A percentile compares a stretch with the other conserved stretches of the same genome.
Conservation (phyloP, 1,284 basidiomycete species). For the Ganoderma leucocontextum region DNA sequence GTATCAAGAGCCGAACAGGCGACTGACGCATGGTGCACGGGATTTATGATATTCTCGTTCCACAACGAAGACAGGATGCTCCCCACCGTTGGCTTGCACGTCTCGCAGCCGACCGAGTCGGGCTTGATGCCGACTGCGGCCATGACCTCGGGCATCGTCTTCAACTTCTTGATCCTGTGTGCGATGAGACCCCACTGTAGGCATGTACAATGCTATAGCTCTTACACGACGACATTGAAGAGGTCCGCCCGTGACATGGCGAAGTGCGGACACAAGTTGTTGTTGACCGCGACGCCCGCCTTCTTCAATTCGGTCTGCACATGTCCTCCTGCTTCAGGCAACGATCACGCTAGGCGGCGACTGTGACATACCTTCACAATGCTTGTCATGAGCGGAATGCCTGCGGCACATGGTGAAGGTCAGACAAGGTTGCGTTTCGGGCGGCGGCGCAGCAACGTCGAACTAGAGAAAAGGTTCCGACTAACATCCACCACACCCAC, state of each 20-base stretch:
- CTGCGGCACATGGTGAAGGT: conserved; percentile 18
- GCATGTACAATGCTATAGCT: background rate
- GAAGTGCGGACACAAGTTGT: conserved; percentile 76
- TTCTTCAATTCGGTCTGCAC: conserved; percentile 69
- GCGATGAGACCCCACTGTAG: background rate
- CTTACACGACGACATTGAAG: conserved; percentile 69
- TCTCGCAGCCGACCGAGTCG: conserved; percentile 72
- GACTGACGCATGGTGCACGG: conserved; percentile 62
- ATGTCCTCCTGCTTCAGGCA: background rate
- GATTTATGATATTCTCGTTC: conserved; percentile 76
- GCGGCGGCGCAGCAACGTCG: conserved; percentile 44
- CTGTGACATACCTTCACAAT: conserved; percentile 53
- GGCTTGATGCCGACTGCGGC: conserved; percentile 56
- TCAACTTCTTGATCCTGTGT: conserved; percentile 65
- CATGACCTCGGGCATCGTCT: conserved; percentile 67
- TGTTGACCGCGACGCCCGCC: conserved; percentile 67
- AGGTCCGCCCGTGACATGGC: conserved; percentile 74
- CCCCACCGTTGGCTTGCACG: conserved; percentile 77
- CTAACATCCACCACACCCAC: conserved; percentile 78
- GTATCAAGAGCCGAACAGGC: background rate
- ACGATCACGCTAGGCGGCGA: background rate
- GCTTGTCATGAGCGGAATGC: conserved; percentile 55
- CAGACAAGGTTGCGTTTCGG: conserved; percentile 11
- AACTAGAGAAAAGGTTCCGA: conserved; percentile 55
- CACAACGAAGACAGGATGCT: conserved; percentile 74